Percentiles rank a stretch among this genome's conserved stretches.
These are phyloP conservation scores for Colletotrichum lupini DNA, from an alignment of 2,329 filamentous ascomycete species.

Conservation along the genomic window DNA sequence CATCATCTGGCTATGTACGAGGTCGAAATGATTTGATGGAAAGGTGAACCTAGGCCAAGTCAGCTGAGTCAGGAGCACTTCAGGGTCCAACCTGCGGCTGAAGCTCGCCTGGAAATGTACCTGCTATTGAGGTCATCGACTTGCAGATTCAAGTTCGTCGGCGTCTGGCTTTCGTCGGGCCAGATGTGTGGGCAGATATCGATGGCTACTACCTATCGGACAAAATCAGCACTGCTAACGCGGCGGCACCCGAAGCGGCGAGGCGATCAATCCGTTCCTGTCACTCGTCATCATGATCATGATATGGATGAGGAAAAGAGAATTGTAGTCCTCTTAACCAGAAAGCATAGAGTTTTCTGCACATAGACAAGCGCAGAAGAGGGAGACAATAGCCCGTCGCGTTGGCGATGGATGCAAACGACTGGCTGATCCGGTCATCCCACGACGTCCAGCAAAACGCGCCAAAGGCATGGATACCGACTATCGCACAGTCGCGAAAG, in stretches of 20 bases:
- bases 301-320: background rate
- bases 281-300: background rate
- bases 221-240: conserved; percentile 28
- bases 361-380: background rate
- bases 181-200: conserved; percentile 79
- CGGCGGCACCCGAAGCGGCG: background rate
- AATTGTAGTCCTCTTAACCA: conserved; percentile 26
- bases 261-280: background rate
- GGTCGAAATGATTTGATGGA: conserved; percentile 77
- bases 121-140: conserved; percentile 77
- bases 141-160: conserved; percentile 76
- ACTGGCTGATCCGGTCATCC: background rate
- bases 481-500: background rate
- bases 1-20: conserved; percentile 83
- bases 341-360: background rate
- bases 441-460: background rate
- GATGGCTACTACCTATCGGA: conserved; percentile 73
- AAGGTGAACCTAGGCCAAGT: conserved; percentile 69
- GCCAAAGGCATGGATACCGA: background rate
- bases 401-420: background rate
- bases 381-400: background rate
- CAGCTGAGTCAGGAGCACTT: background rate
- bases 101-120: conserved; percentile 47
- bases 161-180: conserved; percentile 65
- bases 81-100: conserved; percentile 48